These are phyloP conservation scores for Huntiella bhutanensis DNA, from an alignment of 2,329 filamentous ascomycete genomes.

Conservation along the genomic window DNA sequence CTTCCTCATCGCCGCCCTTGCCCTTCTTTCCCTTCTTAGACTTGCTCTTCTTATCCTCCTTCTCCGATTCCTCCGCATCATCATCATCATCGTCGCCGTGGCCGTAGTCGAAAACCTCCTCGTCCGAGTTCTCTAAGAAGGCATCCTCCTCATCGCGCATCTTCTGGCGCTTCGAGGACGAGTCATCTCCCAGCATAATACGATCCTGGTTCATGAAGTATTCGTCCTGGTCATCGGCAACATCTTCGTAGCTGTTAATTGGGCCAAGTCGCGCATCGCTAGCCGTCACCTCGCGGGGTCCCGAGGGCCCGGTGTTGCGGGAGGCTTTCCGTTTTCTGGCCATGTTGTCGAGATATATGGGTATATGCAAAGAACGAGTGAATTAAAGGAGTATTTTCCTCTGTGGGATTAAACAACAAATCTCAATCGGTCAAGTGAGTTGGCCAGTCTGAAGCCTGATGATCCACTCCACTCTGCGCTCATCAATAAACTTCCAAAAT, in stretches of 20 bases:
- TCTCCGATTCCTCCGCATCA: slow-evolving; percentile 23
- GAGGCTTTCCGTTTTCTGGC: slow-evolving; percentile 54
- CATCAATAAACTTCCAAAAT: too few species aligned
- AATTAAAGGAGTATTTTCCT: too few species aligned
- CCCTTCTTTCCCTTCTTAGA: slow-evolving; percentile 18
- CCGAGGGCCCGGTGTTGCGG: slow-evolving; percentile 26
- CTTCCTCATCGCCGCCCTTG: slow-evolving; percentile 25
- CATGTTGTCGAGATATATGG: slow-evolving; percentile 22
- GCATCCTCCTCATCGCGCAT: slow-evolving; percentile 48
- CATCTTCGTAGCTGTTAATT: slow-evolving; percentile 53
- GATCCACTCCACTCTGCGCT: too few species aligned
- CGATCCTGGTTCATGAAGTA: slow-evolving; percentile 77
- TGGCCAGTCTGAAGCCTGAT: too few species aligned
- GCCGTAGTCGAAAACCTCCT: slow-evolving; percentile 36
- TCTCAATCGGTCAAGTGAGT: too few species aligned
- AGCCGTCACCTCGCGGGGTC: slow-evolving; percentile 35
- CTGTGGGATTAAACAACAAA: too few species aligned
- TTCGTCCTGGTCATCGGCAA: slow-evolving; percentile 87
- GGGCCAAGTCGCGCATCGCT: slow-evolving; percentile 42
- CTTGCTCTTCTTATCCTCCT: slow-evolving; percentile 25
- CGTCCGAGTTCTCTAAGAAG: slow-evolving; percentile 40
- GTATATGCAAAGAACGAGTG: too few species aligned
- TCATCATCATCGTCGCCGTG: slow-evolving; percentile 22
- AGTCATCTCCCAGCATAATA: slow-evolving; percentile 67
- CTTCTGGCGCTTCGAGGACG: slow-evolving; percentile 56